phyloP scores from a whole-genome alignment of 2,329 filamentous ascomycete genomes.

The Arthrinium puccinioides region DNA sequence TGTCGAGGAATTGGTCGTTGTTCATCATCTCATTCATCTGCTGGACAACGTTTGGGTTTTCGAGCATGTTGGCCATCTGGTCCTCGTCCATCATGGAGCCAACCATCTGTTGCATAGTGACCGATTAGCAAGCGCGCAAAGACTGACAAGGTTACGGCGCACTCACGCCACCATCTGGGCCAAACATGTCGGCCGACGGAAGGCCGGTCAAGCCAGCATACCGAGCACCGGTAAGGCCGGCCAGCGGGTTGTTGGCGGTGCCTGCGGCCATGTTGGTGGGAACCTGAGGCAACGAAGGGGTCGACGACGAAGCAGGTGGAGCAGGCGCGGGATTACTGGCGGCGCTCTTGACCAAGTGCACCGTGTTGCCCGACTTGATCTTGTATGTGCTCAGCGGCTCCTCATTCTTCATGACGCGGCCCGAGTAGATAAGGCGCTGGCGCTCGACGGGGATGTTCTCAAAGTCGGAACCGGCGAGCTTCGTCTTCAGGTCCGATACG shows the following conservation, averaged over 20 bases:
- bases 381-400: conserved; percentile 83
- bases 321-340: conserved; percentile 65
- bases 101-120: conserved; percentile 61
- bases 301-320: conserved; percentile 30
- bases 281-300: conserved; percentile 49
- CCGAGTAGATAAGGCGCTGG: conserved; percentile 95
- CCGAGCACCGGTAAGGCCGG: conserved; percentile 82
- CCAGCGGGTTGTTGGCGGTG: conserved; percentile 80
- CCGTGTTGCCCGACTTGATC: conserved; percentile 91
- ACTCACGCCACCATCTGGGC: conserved; percentile 88
- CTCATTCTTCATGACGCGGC: conserved; percentile 90
- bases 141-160: background rate
- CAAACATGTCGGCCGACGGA: conserved; percentile 82
- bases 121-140: background rate
- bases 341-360: conserved; percentile 94
- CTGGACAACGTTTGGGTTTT: conserved; percentile 79
- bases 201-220: conserved; percentile 90
- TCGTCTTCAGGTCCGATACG: conserved; percentile 81
- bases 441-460: conserved; percentile 82
- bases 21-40: conserved; percentile 92
- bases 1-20: conserved; percentile 89
- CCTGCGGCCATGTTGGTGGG: conserved; percentile 75
- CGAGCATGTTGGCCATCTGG: conserved; percentile 74
- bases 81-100: conserved; percentile 73
- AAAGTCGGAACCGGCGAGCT: conserved; percentile 72